Evolutionary conservation across 2,329 filamentous ascomycete species (phyloP), one percentile per base, ranked within the genome.

Genomic region (Penicillium sp.): DNA sequence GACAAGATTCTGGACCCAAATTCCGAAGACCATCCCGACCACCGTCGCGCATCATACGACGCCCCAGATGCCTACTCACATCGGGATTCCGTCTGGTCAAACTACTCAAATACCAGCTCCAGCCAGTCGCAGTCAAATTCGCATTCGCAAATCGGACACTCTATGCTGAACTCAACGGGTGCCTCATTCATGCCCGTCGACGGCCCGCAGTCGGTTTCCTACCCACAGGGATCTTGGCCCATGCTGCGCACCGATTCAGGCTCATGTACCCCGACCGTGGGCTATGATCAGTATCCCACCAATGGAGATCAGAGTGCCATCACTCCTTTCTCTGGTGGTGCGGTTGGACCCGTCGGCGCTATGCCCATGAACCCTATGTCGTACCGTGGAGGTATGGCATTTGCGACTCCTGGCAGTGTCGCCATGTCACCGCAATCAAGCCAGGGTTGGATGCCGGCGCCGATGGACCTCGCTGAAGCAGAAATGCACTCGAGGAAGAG

Each of bases 241-340:
- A 81, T 87, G 71, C 82, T 85, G 7, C 62, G 64, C 65, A 82
- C 82, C 50, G 80, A 79, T 66, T 89, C 89, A 27, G 88, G 86
- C 51, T 84, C 90, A 60, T 88, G 86, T 73, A 93, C 90, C 7
- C 88, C 89, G 16, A 85, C 91, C 60, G 86, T 85, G 60, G 80
- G 85, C 52, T 89, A 90, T 68, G 87, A 90, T 67, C 83, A 86
- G 45, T 84, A 83, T 67, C 75, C 79, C 34, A 73, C 78, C 39
- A 80, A 83, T 47, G 80, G 80, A 67, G 80, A 83, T 53, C 71
- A 78, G 63, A 72, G 70, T 57, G 62, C 76, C n/a, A 68, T 73
- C 47, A 72, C 75, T 43, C 71, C 75, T 53, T 75, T 79, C 70
- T 67, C 78, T 60, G 68, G 75, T 58, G 69, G 78, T 68, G 67